phyloP scores from a whole-genome alignment of 768 basidiomycete species.

The Lactarius evosmus region DNA sequence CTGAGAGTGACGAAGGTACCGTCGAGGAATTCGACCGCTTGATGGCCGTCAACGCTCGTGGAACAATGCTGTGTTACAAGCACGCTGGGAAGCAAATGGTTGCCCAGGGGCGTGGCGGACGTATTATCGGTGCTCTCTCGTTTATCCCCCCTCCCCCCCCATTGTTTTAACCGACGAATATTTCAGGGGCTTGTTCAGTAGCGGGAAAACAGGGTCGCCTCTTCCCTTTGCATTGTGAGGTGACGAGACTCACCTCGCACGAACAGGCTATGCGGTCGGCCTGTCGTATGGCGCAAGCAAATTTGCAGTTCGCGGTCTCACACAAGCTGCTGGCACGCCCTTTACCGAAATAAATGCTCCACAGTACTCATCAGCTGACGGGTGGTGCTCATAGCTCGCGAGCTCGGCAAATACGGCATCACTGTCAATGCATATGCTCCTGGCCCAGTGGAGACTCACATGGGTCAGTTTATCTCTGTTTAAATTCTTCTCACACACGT shows the following conservation, averaged over 20 bases:
- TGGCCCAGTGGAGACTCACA: slow-evolving; percentile 24
- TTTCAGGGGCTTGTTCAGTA: slow-evolving; percentile 13
- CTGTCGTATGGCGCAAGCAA: slow-evolving; percentile 26
- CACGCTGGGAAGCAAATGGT: slow-evolving; percentile 31
- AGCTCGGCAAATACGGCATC: slow-evolving; percentile 25
- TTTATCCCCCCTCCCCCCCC: background rate
- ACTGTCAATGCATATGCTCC: slow-evolving; percentile 32
- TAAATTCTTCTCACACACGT: background rate
- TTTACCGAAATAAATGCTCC: background rate
- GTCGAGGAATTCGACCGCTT: slow-evolving; percentile 12
- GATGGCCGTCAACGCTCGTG: slow-evolving; percentile 16
- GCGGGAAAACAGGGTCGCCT: slow-evolving; percentile 23
- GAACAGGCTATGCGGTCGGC: background rate
- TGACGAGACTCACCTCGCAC: background rate
- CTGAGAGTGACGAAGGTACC: slow-evolving; percentile 1
- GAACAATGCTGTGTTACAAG: slow-evolving; percentile 31
- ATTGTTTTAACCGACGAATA: background rate
- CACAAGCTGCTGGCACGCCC: slow-evolving; percentile 26
- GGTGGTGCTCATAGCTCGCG: slow-evolving; percentile 17
- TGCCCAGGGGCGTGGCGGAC: slow-evolving; percentile 24
- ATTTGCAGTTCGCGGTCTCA: slow-evolving; percentile 31
- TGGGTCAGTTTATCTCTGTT: slow-evolving; percentile 25
- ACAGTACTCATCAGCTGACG: background rate
- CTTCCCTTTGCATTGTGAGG: background rate
- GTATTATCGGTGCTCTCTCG: slow-evolving; percentile 13